Conservation (phyloP, 768 basidiomycete species). For the Hygrophorus russula region DNA sequence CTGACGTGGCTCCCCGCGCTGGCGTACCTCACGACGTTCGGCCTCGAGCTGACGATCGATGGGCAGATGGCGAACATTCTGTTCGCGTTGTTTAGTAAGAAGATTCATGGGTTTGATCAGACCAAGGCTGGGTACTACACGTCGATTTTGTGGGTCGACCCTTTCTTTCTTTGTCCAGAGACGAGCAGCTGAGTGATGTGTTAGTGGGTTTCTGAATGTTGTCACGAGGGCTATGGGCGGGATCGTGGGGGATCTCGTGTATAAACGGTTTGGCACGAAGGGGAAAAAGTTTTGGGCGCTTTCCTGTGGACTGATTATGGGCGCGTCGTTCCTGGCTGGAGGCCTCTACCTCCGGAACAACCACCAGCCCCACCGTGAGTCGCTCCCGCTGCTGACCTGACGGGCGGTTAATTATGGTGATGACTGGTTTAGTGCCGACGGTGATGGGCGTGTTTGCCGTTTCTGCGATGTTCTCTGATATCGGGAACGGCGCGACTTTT, state of each 20-base stretch:
- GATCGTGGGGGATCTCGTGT: conserved; percentile 33
- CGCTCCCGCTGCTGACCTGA: not conserved
- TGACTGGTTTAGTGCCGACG: conserved; percentile 2
- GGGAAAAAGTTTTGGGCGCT: conserved; percentile 41
- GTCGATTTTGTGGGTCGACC: conserved; percentile 16
- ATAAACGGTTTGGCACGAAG: conserved; percentile 27
- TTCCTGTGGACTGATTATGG: conserved; percentile 31
- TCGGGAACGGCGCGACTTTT: conserved; percentile 3
- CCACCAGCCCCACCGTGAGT: conserved; percentile 24
- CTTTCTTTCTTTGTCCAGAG: not conserved
- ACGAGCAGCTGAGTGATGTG: not conserved
- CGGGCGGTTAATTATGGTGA: no score
- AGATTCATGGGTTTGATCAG: conserved; percentile 27
- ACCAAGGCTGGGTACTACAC: conserved; percentile 40
- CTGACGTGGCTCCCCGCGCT: conserved; percentile 45
- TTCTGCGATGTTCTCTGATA: conserved; percentile 2
- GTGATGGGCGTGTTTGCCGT: conserved; percentile 1
- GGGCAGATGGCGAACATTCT: conserved; percentile 38
- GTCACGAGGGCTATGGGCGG: conserved; percentile 11
- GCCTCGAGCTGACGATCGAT: conserved; percentile 47
- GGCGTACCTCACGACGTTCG: conserved; percentile 45
- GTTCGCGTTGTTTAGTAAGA: conserved; percentile 24
- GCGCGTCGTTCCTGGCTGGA: conserved; percentile 28
- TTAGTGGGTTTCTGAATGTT: not conserved
- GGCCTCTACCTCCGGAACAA: conserved; percentile 27